These are phyloP conservation scores for Starmerella riodocensis DNA, from an alignment of 805 yeast genomes.

Conservation along the genomic window DNA sequence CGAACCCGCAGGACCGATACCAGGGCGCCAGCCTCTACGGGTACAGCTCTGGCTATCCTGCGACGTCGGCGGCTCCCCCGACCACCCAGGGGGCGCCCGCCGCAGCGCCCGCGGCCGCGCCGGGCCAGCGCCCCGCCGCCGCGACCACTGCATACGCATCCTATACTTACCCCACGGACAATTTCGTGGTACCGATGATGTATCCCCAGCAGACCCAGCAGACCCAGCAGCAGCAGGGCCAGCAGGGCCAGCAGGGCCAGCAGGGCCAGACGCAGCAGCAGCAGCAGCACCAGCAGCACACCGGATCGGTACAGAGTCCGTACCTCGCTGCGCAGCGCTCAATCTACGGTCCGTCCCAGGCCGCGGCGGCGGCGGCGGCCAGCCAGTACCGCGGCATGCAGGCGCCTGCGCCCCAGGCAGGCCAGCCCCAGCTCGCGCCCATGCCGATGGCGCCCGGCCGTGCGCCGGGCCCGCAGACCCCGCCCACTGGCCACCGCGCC, in stretches of 20 bases:
- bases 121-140: constrained; percentile 3
- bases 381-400: constrained; percentile 10
- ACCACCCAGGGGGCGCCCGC: constrained; percentile 5
- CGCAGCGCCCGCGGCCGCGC: not conserved
- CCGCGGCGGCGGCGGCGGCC: not conserved
- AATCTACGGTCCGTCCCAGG: constrained; percentile 5
- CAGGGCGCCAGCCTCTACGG: constrained; percentile 9
- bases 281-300: constrained; percentile 6
- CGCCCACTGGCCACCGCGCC: constrained; percentile 13
- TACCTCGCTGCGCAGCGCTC: constrained; percentile 10
- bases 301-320: constrained; percentile 2
- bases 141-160: not conserved
- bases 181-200: constrained; percentile 12
- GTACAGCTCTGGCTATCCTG: constrained; percentile 13
- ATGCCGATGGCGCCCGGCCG: constrained; percentile 2
- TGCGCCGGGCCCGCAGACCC: constrained; percentile 1
- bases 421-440: constrained; percentile 10
- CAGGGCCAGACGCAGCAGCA: constrained; percentile 6
- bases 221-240: constrained; percentile 11
- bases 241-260: constrained; percentile 6
- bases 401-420: constrained; percentile 5
- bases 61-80: constrained; percentile 11
- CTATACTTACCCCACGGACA: constrained; percentile 8
- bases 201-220: constrained; percentile 14
- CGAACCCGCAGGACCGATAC: constrained; percentile 12